Base-by-base conservation (phyloP, 1,139 yeast species). In the Candida freyschussii region DNA sequence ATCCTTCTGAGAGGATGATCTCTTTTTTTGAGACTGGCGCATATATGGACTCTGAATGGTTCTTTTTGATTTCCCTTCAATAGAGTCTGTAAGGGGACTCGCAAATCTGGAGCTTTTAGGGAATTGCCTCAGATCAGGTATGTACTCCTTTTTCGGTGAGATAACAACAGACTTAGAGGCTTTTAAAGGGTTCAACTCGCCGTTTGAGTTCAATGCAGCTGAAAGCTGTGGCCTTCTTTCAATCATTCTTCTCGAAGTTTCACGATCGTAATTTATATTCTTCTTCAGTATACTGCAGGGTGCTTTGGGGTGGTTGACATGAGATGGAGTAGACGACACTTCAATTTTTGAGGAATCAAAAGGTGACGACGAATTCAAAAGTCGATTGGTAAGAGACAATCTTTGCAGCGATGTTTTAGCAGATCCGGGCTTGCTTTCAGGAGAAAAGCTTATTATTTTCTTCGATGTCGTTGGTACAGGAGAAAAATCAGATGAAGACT, bases 141-240 rank as follows among this genome's bases (percentile, higher is more conserved):
- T 17, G 15, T 30, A 44, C 40, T 51, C 55, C 45, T 47, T 60
- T 56, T 41, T 57, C 44, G 71, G 72, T 17, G 74, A 69, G 44
- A 72, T 66, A 17, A 65, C 50, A 13, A 69, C 66, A 30, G 37
- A 33, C 32, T 62, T 59, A 1, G 72, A 67, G 11, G 62, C 63
- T 40, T 63, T 65, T 4, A 65, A 60, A 1, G 72, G 65, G 39
- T 67, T 66, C 19, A 62, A 29, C 14, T 53, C 55, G 1, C 62
- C 64, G 23, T 53, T 47, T 11, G 44, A 38, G 13, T 55, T 48
- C 14, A 52, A 36, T 2, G 66, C 65, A n/a, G 53, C 40, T 6
- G 56, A 50, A 29, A 63, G 44, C 23, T 60, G 64, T 2, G 67
- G 69, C 34, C 56, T 62, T n/a, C 52, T 50, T 24, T 52, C 51